Conservation (phyloP, 2,329 filamentous ascomycete species). For the Penicillium brevicompactum region DNA sequence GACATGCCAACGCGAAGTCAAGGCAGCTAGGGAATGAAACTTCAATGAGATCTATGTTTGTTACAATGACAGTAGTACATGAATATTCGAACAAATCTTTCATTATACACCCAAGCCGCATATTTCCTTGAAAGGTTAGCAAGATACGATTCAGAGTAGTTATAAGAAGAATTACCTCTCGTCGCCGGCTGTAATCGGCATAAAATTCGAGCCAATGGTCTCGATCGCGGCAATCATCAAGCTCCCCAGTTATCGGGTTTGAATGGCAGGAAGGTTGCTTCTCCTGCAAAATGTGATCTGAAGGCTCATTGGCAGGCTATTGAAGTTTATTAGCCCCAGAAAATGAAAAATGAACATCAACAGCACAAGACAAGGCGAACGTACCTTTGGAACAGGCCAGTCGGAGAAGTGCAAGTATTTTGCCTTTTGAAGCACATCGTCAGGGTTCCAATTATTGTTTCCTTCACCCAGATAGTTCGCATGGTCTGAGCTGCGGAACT, state of each 20-base stretch:
- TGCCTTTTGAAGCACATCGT: conserved; percentile 54
- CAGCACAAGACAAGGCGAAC: neutral
- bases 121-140: too few species aligned
- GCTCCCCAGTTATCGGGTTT: neutral
- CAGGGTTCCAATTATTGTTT: conserved; percentile 57
- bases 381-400: conserved; percentile 57
- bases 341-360: neutral
- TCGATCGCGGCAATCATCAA: neutral
- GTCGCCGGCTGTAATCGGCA: neutral
- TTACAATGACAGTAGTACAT: too few species aligned
- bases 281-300: neutral
- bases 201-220: neutral
- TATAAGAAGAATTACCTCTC: neutral
- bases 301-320: neutral
- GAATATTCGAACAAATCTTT: too few species aligned
- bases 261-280: neutral
- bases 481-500: conserved; percentile 57
- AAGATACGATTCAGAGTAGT: too few species aligned
- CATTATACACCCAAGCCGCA: too few species aligned
- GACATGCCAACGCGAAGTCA: too few species aligned
- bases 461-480: conserved; percentile 51
- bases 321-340: too few species aligned
- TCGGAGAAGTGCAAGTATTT: conserved; percentile 39
- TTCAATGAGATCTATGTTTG: too few species aligned
- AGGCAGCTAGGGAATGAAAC: too few species aligned